Evolutionary conservation across 2,329 filamentous ascomycete genomes (phyloP).

Genomic region (Colletotrichum sp.): DNA sequence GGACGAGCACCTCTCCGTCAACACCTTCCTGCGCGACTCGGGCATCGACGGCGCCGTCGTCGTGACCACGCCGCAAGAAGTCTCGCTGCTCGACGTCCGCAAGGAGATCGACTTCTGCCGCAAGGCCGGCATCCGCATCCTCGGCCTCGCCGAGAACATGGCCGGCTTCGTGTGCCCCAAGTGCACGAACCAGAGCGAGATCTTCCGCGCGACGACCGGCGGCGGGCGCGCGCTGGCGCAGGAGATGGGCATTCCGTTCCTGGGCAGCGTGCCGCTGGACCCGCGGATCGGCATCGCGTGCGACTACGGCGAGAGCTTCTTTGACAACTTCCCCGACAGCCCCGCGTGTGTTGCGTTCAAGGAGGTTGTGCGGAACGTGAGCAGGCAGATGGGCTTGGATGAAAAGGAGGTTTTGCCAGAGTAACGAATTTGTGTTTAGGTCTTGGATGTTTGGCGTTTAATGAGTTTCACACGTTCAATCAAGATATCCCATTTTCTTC

Average conservation of each 20-base stretch:
- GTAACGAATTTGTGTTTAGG: constrained; percentile 19
- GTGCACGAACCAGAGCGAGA: constrained; percentile 81
- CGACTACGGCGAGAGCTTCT: constrained; percentile 96
- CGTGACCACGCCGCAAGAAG: constrained; percentile 94
- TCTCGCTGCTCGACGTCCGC: constrained; percentile 87
- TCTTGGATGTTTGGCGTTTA: neutral
- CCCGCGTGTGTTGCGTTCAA: constrained; percentile 86
- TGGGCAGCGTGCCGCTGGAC: constrained; percentile 90
- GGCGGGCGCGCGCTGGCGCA: constrained; percentile 80
- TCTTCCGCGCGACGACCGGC: constrained; percentile 91
- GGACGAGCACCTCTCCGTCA: constrained; percentile 95
- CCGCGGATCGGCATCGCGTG: constrained; percentile 95
- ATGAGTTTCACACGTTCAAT: neutral
- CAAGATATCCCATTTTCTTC: constrained; percentile 1
- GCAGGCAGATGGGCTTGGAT: constrained; percentile 67
- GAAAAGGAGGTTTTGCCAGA: constrained; percentile 57
- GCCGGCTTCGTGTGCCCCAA: constrained; percentile 94
- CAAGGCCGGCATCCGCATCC: constrained; percentile 87
- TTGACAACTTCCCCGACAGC: constrained; percentile 91
- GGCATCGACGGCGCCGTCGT: constrained; percentile 93
- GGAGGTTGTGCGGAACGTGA: constrained; percentile 77
- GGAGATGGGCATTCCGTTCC: constrained; percentile 87
- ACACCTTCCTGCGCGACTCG: constrained; percentile 86
- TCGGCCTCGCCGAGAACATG: constrained; percentile 98
- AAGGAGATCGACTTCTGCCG: constrained; percentile 98